These are phyloP conservation scores for Claviceps maximensis DNA, from an alignment of 2,329 filamentous ascomycete species.

Conservation along the genomic window DNA sequence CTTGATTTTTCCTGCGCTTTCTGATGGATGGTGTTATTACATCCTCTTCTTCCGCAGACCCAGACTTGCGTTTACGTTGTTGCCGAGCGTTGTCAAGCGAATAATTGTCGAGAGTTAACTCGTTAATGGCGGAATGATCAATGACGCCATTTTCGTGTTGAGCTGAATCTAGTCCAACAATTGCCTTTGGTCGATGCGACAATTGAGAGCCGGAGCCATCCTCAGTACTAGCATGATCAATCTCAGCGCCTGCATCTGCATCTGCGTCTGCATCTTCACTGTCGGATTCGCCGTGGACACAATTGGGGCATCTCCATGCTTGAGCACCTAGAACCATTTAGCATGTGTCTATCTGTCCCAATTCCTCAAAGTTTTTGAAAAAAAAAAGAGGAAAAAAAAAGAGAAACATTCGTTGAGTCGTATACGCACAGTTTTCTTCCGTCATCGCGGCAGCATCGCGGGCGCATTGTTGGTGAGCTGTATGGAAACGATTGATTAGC, in stretches of 20 bases:
- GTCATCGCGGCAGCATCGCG: slow-evolving; percentile 42
- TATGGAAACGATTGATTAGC: slow-evolving; percentile 29
- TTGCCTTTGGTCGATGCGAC: slow-evolving; percentile 26
- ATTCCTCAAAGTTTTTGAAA: not conserved
- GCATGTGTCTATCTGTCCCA: slow-evolving; percentile 1
- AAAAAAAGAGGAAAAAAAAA: too few relatives aligned
- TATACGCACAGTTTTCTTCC: slow-evolving; percentile 18
- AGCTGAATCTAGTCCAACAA: slow-evolving; percentile 13
- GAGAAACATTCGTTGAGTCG: too few relatives aligned
- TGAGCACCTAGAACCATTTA: slow-evolving; percentile 25
- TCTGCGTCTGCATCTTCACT: slow-evolving; percentile 9
- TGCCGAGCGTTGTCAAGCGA: slow-evolving; percentile 64
- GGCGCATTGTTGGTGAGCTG: slow-evolving; percentile 86
- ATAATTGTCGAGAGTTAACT: slow-evolving; percentile 57
- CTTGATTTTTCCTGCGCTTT: slow-evolving; percentile 38
- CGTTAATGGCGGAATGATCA: slow-evolving; percentile 60
- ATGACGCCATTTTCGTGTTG: slow-evolving; percentile 27
- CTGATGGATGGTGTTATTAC: slow-evolving; percentile 33
- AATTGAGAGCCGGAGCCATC: slow-evolving; percentile 14
- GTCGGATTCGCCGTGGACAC: slow-evolving; percentile 20
- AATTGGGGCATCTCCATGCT: slow-evolving; percentile 40
- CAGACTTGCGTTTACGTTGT: slow-evolving; percentile 73
- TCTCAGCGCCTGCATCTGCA: slow-evolving; percentile 16
- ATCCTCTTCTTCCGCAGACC: slow-evolving; percentile 52
- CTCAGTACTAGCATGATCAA: slow-evolving; percentile 12